Evolutionary conservation across 192 early-diverging fungal genomes (phyloP), one percentile per base, ranked within the genome.

Genomic region (Helicostylum pulchrum): DNA sequence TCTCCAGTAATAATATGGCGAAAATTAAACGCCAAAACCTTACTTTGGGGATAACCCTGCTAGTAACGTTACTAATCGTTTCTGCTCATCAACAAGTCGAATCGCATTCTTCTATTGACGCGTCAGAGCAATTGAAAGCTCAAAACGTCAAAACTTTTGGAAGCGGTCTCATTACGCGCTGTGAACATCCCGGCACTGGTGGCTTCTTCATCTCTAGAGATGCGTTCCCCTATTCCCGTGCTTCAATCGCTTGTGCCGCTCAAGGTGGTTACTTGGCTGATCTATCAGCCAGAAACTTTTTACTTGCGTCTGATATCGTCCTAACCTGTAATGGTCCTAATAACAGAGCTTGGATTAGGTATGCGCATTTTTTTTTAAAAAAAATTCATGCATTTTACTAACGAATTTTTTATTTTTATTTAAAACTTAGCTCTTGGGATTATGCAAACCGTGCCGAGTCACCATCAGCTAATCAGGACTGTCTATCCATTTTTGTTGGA

Each of bases 381-480:
- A 43, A 57, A 47, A 36, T 36, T 36, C 34, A 36, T 5, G 7
- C 34, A 5, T 36, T 36, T 36, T 36, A 36, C 7, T 36, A 36
- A 36, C 34, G n/a, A n/a, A n/a, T n/a, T n/a, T n/a, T n/a, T n/a
- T n/a, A n/a, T n/a, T 36, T 7, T 36, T 47, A 47, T 15, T 47
- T 8, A 8, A 11, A n/a, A 56, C n/a, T 34, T 45, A 58, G 56
- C 20, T 44, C 56, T 23, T 59, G 56, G 56, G 56, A 59, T 23
- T 42, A 57, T 20, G 0, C 14, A 9, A 45, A 57, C 36, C 15
- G 8, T 56, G 31, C 7, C 6, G n/a, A 39, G 0, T 39, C 36
- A 9, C 9, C 21, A 42, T 17, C 21, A 2, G 14, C 44, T 14
- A 26, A 10, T 43, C 57, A 20, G 1, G 21, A 43, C 19, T 59